phyloP scores from a whole-genome alignment of 352 stramenopile species.

The Phytophthora pseudosyringae region DNA sequence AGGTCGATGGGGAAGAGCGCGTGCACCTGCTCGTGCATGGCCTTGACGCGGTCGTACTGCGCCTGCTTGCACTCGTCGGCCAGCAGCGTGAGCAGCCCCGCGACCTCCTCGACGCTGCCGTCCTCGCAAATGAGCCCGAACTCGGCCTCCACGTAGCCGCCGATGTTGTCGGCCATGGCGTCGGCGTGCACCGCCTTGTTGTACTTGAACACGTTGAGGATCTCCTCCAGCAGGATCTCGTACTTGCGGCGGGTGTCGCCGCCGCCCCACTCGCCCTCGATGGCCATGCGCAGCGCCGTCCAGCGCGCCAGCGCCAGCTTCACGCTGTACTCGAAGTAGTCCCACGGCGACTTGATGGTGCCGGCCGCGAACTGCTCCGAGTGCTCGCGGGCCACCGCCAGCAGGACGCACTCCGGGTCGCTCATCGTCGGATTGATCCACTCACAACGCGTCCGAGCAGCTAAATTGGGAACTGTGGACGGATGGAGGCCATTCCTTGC shows the following conservation, averaged over 20 bases:
- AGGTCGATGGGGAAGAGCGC: slow-evolving; percentile 82
- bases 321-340: slow-evolving; percentile 86
- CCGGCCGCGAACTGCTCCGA: slow-evolving; percentile 53
- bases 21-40: slow-evolving; percentile 76
- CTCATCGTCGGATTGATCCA: slow-evolving; percentile 31
- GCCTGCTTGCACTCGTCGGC: slow-evolving; percentile 82
- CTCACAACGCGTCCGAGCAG: too few species aligned
- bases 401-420: slow-evolving; percentile 56
- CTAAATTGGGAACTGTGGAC: neutral
- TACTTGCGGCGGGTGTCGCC: slow-evolving; percentile 84
- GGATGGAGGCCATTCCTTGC: slow-evolving; percentile 28
- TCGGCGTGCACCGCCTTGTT: slow-evolving; percentile 73
- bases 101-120: slow-evolving; percentile 74
- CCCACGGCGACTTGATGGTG: slow-evolving; percentile 79
- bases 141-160: slow-evolving; percentile 74
- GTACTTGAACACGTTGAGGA: slow-evolving; percentile 84
- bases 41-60: slow-evolving; percentile 71
- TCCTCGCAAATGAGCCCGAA: slow-evolving; percentile 85
- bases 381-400: slow-evolving; percentile 62
- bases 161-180: slow-evolving; percentile 75
- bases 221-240: slow-evolving; percentile 81
- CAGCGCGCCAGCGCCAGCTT: slow-evolving; percentile 80
- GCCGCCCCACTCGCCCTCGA: slow-evolving; percentile 85
- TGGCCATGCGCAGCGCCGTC: slow-evolving; percentile 85
- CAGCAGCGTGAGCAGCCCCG: slow-evolving; percentile 66